A percentile compares a stretch with the other conserved stretches of the same genome.
These are phyloP conservation scores for Bigelowiella natans DNA, from an alignment of 78 protist species.

Conservation along the genomic window DNA sequence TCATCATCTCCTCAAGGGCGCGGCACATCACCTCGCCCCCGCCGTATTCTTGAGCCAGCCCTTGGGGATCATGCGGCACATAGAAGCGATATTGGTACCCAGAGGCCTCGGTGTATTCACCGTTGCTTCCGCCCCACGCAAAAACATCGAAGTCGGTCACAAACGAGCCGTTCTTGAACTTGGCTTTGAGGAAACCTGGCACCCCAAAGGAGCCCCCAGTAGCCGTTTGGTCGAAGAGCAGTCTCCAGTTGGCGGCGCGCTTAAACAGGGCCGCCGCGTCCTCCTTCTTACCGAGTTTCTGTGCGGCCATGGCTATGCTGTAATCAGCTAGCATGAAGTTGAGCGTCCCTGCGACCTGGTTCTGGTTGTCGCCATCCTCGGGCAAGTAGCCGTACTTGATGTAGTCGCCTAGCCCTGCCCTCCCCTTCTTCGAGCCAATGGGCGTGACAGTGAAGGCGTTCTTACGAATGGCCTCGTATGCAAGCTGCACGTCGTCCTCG, in stretches of 20 bases:
- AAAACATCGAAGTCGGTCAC: neutral
- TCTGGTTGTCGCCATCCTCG: conserved; percentile 1
- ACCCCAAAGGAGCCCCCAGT: neutral
- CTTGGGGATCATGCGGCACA: neutral
- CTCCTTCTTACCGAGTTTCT: neutral
- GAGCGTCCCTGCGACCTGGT: neutral
- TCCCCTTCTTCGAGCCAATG: neutral
- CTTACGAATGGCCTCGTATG: conserved; percentile 26
- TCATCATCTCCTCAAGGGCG: conserved; percentile 5
- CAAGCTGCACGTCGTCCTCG: neutral
- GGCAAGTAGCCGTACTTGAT: conserved; percentile 8
- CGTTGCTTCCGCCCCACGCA: neutral
- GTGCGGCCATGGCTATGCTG: neutral
- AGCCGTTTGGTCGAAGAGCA: neutral
- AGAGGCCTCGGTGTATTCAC: conserved; percentile 8
- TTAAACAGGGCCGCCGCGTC: neutral
- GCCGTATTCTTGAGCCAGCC: neutral
- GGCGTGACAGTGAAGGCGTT: neutral
- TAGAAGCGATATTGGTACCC: conserved; percentile 12
- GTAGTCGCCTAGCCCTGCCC: conserved; percentile 8
- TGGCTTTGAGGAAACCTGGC: neutral
- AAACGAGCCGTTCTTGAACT: neutral
- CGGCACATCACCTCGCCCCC: neutral
- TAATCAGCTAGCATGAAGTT: conserved; percentile 5
- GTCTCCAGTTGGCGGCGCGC: neutral